These are phyloP conservation scores for Saccharum spontaneum DNA, from an alignment of 176 grass and related monocot genomes.

Conservation along the genomic window DNA sequence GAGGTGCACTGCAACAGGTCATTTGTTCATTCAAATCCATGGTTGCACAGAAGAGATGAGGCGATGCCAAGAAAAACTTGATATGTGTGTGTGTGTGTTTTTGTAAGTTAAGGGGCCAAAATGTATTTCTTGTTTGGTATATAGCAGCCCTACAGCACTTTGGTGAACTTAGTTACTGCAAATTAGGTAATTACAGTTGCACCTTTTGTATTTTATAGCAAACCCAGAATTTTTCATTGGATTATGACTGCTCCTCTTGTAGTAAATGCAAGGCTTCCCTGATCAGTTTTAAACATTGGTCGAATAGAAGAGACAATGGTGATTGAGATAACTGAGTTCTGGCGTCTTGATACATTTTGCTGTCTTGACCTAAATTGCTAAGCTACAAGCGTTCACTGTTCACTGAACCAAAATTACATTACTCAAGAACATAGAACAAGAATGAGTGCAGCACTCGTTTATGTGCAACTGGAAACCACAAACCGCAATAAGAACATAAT, in stretches of 20 bases:
- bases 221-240: constrained; percentile 38
- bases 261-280: constrained; percentile 30
- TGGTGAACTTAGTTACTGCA: constrained; percentile 61
- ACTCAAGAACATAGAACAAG: background rate
- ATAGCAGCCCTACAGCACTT: constrained; percentile 49
- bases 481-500: background rate
- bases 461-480: background rate
- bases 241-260: constrained; percentile 43
- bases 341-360: background rate
- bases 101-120: constrained; percentile 52
- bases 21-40: constrained; percentile 43
- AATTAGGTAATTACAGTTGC: constrained; percentile 62
- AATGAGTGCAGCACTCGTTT: background rate
- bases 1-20: constrained; percentile 31
- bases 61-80: constrained; percentile 14
- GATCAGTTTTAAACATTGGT: constrained; percentile 29
- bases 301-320: constrained; percentile 22
- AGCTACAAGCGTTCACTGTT: background rate
- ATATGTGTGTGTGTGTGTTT: constrained; percentile 30
- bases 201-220: constrained; percentile 68
- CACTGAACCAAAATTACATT: background rate
- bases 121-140: constrained; percentile 85
- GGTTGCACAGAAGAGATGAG: constrained; percentile 39
- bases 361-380: constrained; percentile 10
- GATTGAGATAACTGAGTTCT: constrained; percentile 10